Evolutionary conservation across 164 flowering plant species (phyloP).

Genomic region (Hamamelis virginiana): DNA sequence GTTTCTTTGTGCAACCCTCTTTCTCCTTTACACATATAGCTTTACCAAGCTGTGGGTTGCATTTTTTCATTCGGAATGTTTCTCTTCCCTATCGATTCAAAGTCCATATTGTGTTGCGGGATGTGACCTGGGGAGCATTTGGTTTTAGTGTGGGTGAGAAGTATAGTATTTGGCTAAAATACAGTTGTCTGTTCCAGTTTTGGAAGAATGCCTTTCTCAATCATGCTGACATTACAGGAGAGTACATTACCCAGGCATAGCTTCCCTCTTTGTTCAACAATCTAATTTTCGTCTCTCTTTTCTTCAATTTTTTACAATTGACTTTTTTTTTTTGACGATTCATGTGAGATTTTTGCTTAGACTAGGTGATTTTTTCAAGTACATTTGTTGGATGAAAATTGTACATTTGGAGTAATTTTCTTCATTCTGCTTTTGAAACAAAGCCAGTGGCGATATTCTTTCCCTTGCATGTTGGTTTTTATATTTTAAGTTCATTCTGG

Average conservation of each 20-base stretch:
- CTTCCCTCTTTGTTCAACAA: no score
- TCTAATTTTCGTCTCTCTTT: no score
- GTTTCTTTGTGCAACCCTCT: neutral
- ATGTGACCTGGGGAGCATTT: neutral
- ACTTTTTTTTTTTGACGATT: no score
- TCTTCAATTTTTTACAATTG: no score
- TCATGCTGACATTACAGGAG: neutral
- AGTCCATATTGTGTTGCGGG: neutral
- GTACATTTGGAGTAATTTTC: neutral
- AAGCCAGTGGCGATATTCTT: no score
- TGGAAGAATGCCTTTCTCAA: neutral
- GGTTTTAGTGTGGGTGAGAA: neutral
- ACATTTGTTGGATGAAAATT: neutral
- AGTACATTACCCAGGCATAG: no score
- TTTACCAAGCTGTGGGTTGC: neutral
- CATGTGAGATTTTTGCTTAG: no score
- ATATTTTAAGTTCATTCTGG: no score
- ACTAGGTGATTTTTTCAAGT: no score
- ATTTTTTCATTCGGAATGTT: neutral
- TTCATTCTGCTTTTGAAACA: no score
- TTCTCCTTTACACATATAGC: neutral
- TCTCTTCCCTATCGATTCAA: neutral
- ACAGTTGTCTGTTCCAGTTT: neutral
- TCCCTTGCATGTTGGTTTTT: no score
- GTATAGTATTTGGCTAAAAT: no score